Percentiles rank a stretch among this genome's conserved stretches.
phyloP scores from a whole-genome alignment of 2,329 filamentous ascomycete species.

The Nemania serpens region DNA sequence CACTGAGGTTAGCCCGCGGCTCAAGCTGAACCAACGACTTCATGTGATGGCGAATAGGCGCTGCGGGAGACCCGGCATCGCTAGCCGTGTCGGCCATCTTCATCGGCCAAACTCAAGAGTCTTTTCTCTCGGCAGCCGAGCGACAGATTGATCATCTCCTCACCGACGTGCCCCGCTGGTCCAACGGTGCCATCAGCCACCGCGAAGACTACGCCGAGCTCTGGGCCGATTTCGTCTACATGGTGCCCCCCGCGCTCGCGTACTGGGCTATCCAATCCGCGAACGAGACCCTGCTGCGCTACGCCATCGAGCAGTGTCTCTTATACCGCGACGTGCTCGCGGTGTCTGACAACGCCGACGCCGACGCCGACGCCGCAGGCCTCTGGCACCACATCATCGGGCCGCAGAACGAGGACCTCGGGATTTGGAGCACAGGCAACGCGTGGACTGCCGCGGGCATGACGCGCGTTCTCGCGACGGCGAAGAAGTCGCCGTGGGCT shows the following conservation, averaged over 20 bases:
- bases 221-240: constrained; percentile 55
- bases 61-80: constrained; percentile 50
- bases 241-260: constrained; percentile 55
- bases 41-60: constrained; percentile 30
- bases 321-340: constrained; percentile 48
- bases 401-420: constrained; percentile 42
- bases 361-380: constrained; percentile 36
- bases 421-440: constrained; percentile 54
- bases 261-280: constrained; percentile 49
- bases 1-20: too few species aligned
- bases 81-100: constrained; percentile 51
- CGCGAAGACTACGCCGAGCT: constrained; percentile 48
- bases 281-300: constrained; percentile 42
- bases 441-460: constrained; percentile 54
- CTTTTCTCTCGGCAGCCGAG: constrained; percentile 45
- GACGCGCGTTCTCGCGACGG: constrained; percentile 50
- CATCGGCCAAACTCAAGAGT: constrained; percentile 43
- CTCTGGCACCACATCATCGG: constrained; percentile 54
- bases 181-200: constrained; percentile 55
- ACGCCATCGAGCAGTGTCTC: constrained; percentile 46
- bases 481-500: constrained; percentile 40
- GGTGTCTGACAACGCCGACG: constrained; percentile 24
- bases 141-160: constrained; percentile 49
- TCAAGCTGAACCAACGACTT: constrained; percentile 11
- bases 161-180: constrained; percentile 45